Evolutionary conservation across 306 rosid species (phyloP), one percentile per base, ranked within the genome.

Genomic region (Sechiopsis laciniata): DNA sequence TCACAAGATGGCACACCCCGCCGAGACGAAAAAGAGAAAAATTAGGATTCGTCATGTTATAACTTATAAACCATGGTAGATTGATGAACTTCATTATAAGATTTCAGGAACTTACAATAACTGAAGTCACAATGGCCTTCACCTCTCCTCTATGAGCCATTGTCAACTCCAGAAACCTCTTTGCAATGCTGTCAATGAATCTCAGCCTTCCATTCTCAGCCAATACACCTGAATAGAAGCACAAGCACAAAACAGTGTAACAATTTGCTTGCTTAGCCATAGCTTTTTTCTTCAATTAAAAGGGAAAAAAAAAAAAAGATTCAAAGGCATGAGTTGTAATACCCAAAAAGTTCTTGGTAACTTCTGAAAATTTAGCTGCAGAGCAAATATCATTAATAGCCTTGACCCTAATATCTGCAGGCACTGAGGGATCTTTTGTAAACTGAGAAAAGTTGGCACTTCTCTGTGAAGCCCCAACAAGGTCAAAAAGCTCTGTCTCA

Each of bases 121-220:
- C 96, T 7, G 91, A 80, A 56, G 95, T 91, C 77, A 94, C 99
- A 71, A 68, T 79, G 46, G 90, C 97, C 86, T 84, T 89, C 84
- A 89, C 95, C 83, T 85, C 88, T 76, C 99, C 99, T 81, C 78
- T 89, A 42, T 91, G 88, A 48, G 96, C 99, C 97, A 89, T 94
- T 45, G 97, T 87, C 85, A 94, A 79, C 81, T 89, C 92, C 9
- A 0, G 15, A 74, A 87, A 94, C 85, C 82, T 87, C 88, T 89
- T 88, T 22, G 88, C 78, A 46, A 94, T 91, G 79, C 77, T 83
- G 26, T 86, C 88, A 22, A 94, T 46, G 78, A 83, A 48, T 81
- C 76, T 87, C 61, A 94, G 85, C 96, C 99, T 89, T 66, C 96
- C 95, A 75, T 87, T 77, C 78, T 59, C 87, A 74, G 99, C 90